Base-by-base conservation (phyloP, 2,329 filamentous ascomycete species). In the Biscogniauxia marginata region DNA sequence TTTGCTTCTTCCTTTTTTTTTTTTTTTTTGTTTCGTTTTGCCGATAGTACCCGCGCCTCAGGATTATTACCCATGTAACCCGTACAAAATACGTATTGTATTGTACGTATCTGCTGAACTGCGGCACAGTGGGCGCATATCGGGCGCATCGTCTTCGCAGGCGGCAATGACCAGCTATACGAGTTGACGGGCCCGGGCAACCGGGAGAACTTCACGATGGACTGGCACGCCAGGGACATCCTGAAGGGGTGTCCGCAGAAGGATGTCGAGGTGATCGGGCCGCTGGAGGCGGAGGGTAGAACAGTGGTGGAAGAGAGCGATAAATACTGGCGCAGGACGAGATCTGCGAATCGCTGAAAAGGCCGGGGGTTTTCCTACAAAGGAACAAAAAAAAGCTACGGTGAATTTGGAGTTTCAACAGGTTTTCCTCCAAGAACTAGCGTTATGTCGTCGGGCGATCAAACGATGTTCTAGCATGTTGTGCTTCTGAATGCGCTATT, bases 151-250 rank as follows among this genome's bases (percentile, higher is more conserved):
- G 72, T 82, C 4, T 83, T 81, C 61, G 75, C 77, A 3, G 80
- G 77, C 1, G 76, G 75, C 48, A 80, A 82, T 63, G 74, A 76
- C 56, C 72, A 74, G 52, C 62, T 82, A 59, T 72, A 74, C 16
- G 65, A 68, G 34, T 58, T 82, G 46, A 80, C 77, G 0, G 79
- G 79, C 0, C 68, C 68, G 2, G 75, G 74, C 1, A 82, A 82
- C 60, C 68, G 72, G 57, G 79, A 81, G 67, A 82, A 82, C 56
- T 77, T 82, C 59, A 82, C 79, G 1, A 65, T 83, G 74, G 73
- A 76, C 45, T 73, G 79, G 72, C 74, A 75, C 46, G 80, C 79
- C 53, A 73, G 75, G 39, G 73, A 76, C 49, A 69, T 82, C n/a
- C 69, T 83, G 52, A 68, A 69, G 49, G 73, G 66, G 1, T 77